Evolutionary conservation across 768 basidiomycete species (phyloP), one percentile per base, ranked within the genome.

Genomic region (Amanita inopinata): DNA sequence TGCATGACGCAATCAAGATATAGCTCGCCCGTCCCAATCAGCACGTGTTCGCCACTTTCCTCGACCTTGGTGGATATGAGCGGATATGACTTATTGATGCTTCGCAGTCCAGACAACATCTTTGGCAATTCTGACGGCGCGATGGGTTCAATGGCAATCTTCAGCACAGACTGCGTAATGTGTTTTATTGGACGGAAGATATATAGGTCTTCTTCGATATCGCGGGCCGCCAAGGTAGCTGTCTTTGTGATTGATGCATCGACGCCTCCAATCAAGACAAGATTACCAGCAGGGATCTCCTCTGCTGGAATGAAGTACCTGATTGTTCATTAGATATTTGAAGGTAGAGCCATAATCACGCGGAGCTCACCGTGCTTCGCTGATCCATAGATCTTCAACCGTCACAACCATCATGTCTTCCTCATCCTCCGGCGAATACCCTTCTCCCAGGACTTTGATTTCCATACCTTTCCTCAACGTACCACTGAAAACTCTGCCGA

Each of bases 1-100:
- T 99, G 94, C 81, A 99, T 81, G 33, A 94, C 86, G 49, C 85
- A 94, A 58, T 99, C 96, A 53, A 99, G 69, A 63, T 94, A 98
- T 38, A 99, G 67, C 57, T 99, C 96, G 38, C 96, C 96, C 1
- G 96, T 97, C 40, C 96, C 96, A 49, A 98, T 80, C 47, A 99
- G 64, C 46, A 99, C 88, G 59, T 99, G 96, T 59, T 99, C 96
- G 14, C 96, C 96, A 40, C 86, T 90, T 62, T 99, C 96, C 61
- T 99, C 96, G 18, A 98, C 96, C 59, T 97, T 96, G 1, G 96
- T 98, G 34, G 81, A 73, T 7, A 88, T 78, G 9, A 99, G 73
- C 3, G 96, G 94, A 61, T 98, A 99, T 22, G 89, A 91, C 61
- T 97, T 99, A 69, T 98, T 98, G 65, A 99, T 78, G 51, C 89